Conservation (phyloP, 177 flowering plant genomes). For the Viscum album region DNA sequence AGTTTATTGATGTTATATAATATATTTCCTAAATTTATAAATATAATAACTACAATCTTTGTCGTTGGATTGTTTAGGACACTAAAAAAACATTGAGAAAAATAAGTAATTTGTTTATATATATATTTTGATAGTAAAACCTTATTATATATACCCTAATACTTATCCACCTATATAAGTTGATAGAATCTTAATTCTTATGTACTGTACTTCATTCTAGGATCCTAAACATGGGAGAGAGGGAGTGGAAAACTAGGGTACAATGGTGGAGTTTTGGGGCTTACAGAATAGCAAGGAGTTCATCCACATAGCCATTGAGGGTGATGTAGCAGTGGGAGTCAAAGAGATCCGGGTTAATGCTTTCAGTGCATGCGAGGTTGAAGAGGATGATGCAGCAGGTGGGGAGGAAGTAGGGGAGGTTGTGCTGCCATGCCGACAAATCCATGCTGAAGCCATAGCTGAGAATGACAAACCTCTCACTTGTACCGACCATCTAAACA, state of each 20-base stretch:
- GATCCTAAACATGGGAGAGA: conserved; percentile 53
- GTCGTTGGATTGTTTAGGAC: no score
- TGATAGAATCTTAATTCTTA: no score
- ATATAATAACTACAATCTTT: no score
- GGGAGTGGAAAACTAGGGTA: conserved; percentile 67
- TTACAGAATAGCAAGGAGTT: conserved; percentile 61
- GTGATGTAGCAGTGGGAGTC: conserved; percentile 67
- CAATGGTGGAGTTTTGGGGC: conserved; percentile 48
- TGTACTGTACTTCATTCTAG: no score
- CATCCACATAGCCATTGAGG: conserved; percentile 65
- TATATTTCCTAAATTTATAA: no score
- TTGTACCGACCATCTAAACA: conserved; percentile 48
- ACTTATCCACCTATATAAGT: no score
- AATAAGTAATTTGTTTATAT: no score
- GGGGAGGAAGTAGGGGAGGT: conserved; percentile 57
- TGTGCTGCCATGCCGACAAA: conserved; percentile 83
- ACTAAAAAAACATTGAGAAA: no score
- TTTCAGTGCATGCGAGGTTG: conserved; percentile 84
- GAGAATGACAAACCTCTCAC: conserved; percentile 39
- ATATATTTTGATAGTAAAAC: no score
- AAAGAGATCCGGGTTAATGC: conserved; percentile 82
- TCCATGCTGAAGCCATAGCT: conserved; percentile 93
- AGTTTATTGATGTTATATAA: no score
- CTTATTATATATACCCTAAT: no score
- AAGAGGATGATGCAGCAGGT: conserved; percentile 47